These are phyloP conservation scores for Torrubiella hemipterigena DNA, from an alignment of 2,329 filamentous ascomycete species.

Conservation along the genomic window DNA sequence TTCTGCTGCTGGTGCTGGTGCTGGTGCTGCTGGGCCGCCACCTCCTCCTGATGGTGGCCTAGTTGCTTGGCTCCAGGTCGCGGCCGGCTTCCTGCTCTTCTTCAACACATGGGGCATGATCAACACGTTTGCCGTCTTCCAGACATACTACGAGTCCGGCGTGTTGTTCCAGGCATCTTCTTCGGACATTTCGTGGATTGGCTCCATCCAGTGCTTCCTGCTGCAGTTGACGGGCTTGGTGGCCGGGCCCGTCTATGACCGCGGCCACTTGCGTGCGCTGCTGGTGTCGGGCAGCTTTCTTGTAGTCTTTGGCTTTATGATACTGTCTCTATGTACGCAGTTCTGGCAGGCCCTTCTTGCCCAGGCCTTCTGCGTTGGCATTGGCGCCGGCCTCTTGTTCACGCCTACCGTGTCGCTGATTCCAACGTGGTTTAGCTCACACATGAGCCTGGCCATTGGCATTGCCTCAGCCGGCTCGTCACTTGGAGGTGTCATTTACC, in stretches of 20 bases:
- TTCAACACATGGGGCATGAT: slow-evolving; percentile 15
- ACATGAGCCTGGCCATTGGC: slow-evolving; percentile 64
- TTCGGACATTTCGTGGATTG: slow-evolving; percentile 21
- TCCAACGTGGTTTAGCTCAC: slow-evolving; percentile 62
- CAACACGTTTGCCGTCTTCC: slow-evolving; percentile 20
- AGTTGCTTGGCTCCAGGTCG: slow-evolving; percentile 2
- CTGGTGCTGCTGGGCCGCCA: too few relatives aligned
- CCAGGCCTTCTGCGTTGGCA: slow-evolving; percentile 35
- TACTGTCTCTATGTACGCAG: slow-evolving; percentile 24
- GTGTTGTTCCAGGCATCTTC: slow-evolving; percentile 14
- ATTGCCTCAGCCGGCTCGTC: slow-evolving; percentile 62
- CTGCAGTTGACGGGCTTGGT: slow-evolving; percentile 22
- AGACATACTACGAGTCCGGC: slow-evolving; percentile 16
- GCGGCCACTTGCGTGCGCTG: slow-evolving; percentile 20
- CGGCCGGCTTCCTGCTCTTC: slow-evolving; percentile 6
- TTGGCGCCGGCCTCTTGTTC: slow-evolving; percentile 61
- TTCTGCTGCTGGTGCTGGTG: too few relatives aligned
- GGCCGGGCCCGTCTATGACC: slow-evolving; percentile 23
- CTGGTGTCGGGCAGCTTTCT: slow-evolving; percentile 8
- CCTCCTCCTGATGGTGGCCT: too few relatives aligned
- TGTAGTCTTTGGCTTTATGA: slow-evolving; percentile 22
- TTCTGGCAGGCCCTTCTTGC: slow-evolving; percentile 24
- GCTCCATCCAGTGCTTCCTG: slow-evolving; percentile 20
- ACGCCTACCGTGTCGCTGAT: slow-evolving; percentile 65
- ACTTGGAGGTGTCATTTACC: slow-evolving; percentile 52